Conservation (phyloP, 768 basidiomycete species). For the Leccinum ochraceum region DNA sequence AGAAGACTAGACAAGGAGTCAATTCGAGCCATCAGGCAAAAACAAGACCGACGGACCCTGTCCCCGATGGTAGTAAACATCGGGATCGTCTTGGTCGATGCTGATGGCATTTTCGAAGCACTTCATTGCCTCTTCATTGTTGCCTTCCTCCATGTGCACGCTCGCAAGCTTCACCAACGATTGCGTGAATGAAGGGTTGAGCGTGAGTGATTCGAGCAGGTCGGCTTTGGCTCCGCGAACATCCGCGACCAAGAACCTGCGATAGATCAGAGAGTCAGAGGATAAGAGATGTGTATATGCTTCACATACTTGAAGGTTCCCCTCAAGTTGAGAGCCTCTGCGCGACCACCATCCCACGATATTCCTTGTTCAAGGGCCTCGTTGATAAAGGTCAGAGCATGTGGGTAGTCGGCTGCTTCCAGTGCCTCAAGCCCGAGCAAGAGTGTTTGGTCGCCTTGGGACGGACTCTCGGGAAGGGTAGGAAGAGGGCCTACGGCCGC, state of each 20-base stretch:
- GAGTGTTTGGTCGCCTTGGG: slow-evolving; percentile 83
- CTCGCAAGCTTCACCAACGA: slow-evolving; percentile 95
- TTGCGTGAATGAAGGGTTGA: slow-evolving; percentile 75
- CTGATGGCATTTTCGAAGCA: slow-evolving; percentile 89
- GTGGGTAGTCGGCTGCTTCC: slow-evolving; percentile 79
- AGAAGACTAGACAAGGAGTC: slow-evolving; percentile 60
- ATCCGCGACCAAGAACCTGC: slow-evolving; percentile 86
- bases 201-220: slow-evolving; percentile 70
- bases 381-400: slow-evolving; percentile 75
- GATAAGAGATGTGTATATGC: background rate
- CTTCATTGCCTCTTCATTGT: slow-evolving; percentile 78
- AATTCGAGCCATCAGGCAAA: background rate
- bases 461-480: slow-evolving; percentile 68
- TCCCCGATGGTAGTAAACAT: slow-evolving; percentile 98
- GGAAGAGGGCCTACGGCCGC: slow-evolving; percentile 58
- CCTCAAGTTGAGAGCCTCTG: slow-evolving; percentile 88
- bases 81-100: slow-evolving; percentile 82
- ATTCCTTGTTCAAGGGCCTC: slow-evolving; percentile 89
- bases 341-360: slow-evolving; percentile 70
- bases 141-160: slow-evolving; percentile 94
- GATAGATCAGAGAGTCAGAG: background rate
- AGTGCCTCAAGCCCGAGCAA: slow-evolving; percentile 81
- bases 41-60: slow-evolving; percentile 57
- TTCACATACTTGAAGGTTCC: slow-evolving; percentile 89
- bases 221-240: slow-evolving; percentile 81